phyloP scores from a whole-genome alignment of 2,329 filamentous ascomycete genomes.

The Dothiorella sarmentorum region DNA sequence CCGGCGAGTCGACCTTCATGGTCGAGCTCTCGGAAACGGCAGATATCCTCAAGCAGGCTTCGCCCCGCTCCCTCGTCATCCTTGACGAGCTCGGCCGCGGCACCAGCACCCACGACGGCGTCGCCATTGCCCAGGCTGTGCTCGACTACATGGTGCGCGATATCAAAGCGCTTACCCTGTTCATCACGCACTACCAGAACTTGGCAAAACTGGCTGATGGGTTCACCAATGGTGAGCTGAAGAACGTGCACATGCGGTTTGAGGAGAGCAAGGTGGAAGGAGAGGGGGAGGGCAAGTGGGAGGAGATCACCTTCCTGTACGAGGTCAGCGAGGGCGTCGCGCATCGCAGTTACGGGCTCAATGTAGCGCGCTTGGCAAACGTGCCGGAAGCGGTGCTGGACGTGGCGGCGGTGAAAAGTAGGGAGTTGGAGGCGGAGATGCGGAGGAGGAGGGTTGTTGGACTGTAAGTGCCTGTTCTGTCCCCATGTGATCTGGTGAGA shows the following conservation, averaged over 20 bases:
- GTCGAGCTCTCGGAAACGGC: constrained; percentile 92
- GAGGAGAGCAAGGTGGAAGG: constrained; percentile 40
- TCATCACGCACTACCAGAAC: constrained; percentile 97
- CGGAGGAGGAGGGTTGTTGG: constrained; percentile 19
- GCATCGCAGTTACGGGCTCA: constrained; percentile 89
- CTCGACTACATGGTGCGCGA: constrained; percentile 77
- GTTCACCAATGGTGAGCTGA: constrained; percentile 62
- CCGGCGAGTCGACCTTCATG: constrained; percentile 96
- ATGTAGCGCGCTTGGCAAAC: constrained; percentile 82
- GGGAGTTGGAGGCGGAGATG: constrained; percentile 69
- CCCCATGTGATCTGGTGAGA: background rate
- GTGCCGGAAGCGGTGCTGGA: constrained; percentile 75
- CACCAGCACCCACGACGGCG: constrained; percentile 91
- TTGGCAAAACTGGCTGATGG: constrained; percentile 70
- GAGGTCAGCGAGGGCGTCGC: constrained; percentile 88
- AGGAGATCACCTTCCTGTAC: constrained; percentile 91
- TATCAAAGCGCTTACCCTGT: constrained; percentile 75
- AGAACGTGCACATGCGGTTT: constrained; percentile 95
- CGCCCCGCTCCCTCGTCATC: constrained; percentile 79
- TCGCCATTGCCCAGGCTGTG: constrained; percentile 91
- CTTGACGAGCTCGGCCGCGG: constrained; percentile 93
- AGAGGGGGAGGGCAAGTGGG: constrained; percentile 64
- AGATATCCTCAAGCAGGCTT: constrained; percentile 85
- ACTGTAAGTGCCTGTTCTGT: constrained; percentile 1
- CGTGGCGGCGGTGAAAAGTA: constrained; percentile 73